Evolutionary conservation across 2,329 filamentous ascomycete species (phyloP), one percentile per base, ranked within the genome.

Genomic region (Blastomyces silverae): DNA sequence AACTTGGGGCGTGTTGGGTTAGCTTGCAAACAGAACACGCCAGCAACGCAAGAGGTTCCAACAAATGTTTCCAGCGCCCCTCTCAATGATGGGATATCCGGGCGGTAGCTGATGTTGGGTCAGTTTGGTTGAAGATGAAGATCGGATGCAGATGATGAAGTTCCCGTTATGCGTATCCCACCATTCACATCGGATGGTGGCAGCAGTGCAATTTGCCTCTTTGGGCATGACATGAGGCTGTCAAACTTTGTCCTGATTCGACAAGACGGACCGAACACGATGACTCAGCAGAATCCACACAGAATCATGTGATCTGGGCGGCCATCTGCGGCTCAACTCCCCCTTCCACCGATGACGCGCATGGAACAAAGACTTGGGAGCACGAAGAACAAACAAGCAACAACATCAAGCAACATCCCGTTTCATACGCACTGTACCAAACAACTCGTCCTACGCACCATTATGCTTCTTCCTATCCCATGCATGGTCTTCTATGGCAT

Each of bases 1-100:
- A 20, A 20, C 2, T 60, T 31, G 39, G 42, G 58, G 42, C 22
- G 25, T 20, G 58, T n/a, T 50, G 59, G 59, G 42, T 61, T 61
- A 50, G 57, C 25, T 37, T 37, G 17, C 59, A 61, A 28, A 42
- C 56, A 11, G 20, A 42, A 59, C 34, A 59, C 34, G 56, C 37
- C 42, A 37, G 56, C 34, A 22, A 42, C 34, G 10, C 56, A 42
- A 42, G 56, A 22, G n/a, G 22, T 25, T 59, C 20, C 37, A 59
- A 13, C 8, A 34, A 10, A 13, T 20, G 28, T 53, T 31, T 25
- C 13, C 28, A 15, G 25, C 3, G 25, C 11, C 22, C 11, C 4
- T 52, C 48, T 13, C 13, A 52, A 52, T 22, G 4, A 28, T 10
- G 22, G 22, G 48, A 25, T 25, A 52, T 28, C 10, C 6, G 13